These are phyloP conservation scores for Globisporangium spinosum DNA, from an alignment of 352 stramenopile genomes.

Conservation along the genomic window DNA sequence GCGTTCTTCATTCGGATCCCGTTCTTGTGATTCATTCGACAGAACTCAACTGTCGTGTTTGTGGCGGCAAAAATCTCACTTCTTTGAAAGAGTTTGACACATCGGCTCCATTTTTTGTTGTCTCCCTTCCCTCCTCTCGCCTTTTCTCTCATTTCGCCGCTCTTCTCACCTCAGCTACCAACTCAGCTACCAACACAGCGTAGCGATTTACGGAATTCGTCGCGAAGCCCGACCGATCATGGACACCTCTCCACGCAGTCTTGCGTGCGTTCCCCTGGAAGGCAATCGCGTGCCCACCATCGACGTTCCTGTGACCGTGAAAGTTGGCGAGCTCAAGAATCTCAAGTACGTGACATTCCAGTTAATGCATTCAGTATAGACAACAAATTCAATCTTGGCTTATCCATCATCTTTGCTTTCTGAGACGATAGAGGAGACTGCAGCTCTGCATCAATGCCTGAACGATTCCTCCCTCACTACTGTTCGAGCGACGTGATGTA, in stretches of 20 bases:
- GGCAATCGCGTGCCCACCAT: not conserved
- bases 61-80: too few relatives aligned
- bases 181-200: too few relatives aligned
- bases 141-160: not conserved
- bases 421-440: not conserved
- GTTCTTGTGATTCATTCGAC: too few relatives aligned
- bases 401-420: not conserved
- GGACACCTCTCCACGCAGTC: not conserved
- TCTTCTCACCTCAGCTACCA: not conserved
- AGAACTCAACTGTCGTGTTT: too few relatives aligned
- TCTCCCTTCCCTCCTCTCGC: too few relatives aligned
- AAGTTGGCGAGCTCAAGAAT: not conserved
- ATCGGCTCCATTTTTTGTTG: too few relatives aligned
- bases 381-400: not conserved
- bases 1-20: too few relatives aligned
- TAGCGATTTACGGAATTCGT: too few relatives aligned
- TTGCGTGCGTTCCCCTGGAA: not conserved
- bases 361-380: not conserved
- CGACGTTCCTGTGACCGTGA: not conserved
- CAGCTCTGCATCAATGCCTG: not conserved
- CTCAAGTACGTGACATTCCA: not conserved
- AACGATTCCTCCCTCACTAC: not conserved
- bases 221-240: not conserved
- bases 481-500: constrained; percentile 75
- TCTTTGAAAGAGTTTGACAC: too few relatives aligned